These are phyloP conservation scores for Penicillium maclennaniae DNA, from an alignment of 495 filamentous ascomycete genomes.

Conservation along the genomic window DNA sequence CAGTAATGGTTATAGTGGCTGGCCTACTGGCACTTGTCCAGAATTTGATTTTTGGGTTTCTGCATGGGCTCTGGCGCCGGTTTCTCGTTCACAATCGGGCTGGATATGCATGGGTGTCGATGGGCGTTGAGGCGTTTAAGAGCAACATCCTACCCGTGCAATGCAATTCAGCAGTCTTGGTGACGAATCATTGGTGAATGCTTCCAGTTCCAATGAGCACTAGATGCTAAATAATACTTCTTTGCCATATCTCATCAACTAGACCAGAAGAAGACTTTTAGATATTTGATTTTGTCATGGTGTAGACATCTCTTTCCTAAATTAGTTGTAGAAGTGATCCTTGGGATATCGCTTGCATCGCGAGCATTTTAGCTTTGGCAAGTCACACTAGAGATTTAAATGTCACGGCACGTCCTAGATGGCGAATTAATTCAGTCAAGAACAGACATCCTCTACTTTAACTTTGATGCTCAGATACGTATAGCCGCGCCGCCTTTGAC, in stretches of 20 bases:
- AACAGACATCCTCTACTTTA: constrained; percentile 14
- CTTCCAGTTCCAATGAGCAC: too few relatives aligned
- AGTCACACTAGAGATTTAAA: constrained; percentile 22
- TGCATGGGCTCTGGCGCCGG: constrained; percentile 6
- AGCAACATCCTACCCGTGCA: neutral
- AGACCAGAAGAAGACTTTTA: neutral
- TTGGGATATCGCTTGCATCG: constrained; percentile 29
- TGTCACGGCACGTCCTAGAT: neutral
- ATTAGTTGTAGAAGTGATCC: constrained; percentile 24
- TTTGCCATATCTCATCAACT: neutral
- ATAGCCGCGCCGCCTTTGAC: too few relatives aligned
- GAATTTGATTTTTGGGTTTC: neutral
- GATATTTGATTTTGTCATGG: neutral
- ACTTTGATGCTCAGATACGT: constrained; percentile 34
- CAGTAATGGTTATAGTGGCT: neutral
- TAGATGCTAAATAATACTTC: too few relatives aligned
- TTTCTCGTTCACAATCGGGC: neutral
- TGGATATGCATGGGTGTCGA: neutral
- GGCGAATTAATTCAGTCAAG: neutral
- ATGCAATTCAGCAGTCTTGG: neutral
- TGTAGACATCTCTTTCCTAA: constrained; percentile 18
- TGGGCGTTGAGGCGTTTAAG: constrained; percentile 33
- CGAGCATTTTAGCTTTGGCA: constrained; percentile 25
- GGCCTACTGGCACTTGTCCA: neutral
- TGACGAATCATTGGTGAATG: neutral